Evolutionary conservation across 352 stramenopile genomes (phyloP), one percentile per base, ranked within the genome.

Genomic region (Pelagophyceae sp.): DNA sequence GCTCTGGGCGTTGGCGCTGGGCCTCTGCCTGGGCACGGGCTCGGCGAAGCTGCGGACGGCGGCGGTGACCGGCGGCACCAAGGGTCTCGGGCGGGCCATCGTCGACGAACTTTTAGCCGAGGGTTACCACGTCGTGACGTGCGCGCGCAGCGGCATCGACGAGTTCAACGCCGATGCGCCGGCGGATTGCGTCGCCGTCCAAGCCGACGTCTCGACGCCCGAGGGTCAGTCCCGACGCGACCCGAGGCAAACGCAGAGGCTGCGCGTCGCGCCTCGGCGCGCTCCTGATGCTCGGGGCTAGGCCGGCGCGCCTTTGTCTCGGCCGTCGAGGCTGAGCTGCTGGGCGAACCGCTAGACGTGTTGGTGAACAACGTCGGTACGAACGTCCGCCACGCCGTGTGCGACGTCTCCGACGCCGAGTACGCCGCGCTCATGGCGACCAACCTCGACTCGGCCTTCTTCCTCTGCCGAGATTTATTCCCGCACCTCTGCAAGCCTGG

Each of bases 181-280:
- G 76, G 51, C 78, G 32, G 80, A 77, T 6, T 77, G 79, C 25
- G 79, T 86, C 33, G 88, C 86, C 38, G 82, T 90, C 31, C 79
- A 84, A 20, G 89, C 88, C 0, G 90, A 95, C 84, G 82, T 95
- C 31, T 86, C 86, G 31, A 91, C 83, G 38, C 25, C 65, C 25
- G 85, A 90, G 76, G n/a, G n/a, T n/a, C n/a, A n/a, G n/a, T n/a
- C n/a, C n/a, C n/a, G n/a, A n/a, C n/a, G n/a, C n/a, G n/a, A n/a
- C n/a, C n/a, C n/a, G n/a, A n/a, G n/a, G n/a, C n/a, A n/a, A n/a
- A n/a, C n/a, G n/a, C n/a, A n/a, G n/a, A n/a, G n/a, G n/a, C n/a
- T n/a, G n/a, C n/a, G n/a, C n/a, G n/a, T n/a, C n/a, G n/a, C n/a
- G n/a, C n/a, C n/a, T n/a, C n/a, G n/a, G n/a, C n/a, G n/a, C n/a